Conservation (phyloP, 352 stramenopile species). For the Pythium biforme region DNA sequence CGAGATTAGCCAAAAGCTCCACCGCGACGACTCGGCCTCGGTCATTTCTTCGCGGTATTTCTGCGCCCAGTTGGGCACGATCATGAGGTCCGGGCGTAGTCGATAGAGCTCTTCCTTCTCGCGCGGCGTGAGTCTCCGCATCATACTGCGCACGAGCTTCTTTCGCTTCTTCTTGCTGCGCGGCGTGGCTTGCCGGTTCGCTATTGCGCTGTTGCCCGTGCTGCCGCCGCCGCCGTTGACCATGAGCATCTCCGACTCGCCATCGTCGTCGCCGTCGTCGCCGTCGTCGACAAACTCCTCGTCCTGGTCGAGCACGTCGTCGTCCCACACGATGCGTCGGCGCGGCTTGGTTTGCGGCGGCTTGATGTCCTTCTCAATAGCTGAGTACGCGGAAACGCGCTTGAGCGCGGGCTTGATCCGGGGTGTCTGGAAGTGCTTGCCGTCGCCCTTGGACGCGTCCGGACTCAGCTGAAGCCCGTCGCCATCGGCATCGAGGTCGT, state of each 20-base stretch:
- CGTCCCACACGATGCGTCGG: conserved; percentile 69
- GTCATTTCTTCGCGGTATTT: conserved; percentile 86
- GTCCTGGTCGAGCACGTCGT: conserved; percentile 73
- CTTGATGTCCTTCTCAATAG: conserved; percentile 38
- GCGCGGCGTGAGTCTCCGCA: conserved; percentile 71
- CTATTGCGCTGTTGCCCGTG: conserved; percentile 40
- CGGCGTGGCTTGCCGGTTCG: conserved; percentile 50
- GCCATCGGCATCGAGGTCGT: conserved; percentile 77
- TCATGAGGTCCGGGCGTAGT: conserved; percentile 82
- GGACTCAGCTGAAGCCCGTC: conserved; percentile 83
- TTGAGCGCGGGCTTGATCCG: conserved; percentile 64
- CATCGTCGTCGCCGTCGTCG: conserved; percentile 37
- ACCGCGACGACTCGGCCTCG: conserved; percentile 62
- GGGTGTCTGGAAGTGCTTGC: conserved; percentile 57
- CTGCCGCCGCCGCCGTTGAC: conserved; percentile 38
- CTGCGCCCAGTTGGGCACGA: conserved; percentile 86
- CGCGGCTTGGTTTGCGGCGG: conserved; percentile 34
- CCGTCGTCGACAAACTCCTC: conserved; percentile 79
- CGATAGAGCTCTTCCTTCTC: conserved; percentile 87
- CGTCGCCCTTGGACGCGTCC: conserved; percentile 50
- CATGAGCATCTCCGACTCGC: conserved; percentile 62
- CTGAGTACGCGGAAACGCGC: conserved; percentile 73
- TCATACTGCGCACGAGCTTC: conserved; percentile 72
- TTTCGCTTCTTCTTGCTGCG: conserved; percentile 81
- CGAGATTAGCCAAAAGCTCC: conserved; percentile 75